phyloP scores from a whole-genome alignment of 371 early-diverging fungal genomes.

The Blakeslea trispora region DNA sequence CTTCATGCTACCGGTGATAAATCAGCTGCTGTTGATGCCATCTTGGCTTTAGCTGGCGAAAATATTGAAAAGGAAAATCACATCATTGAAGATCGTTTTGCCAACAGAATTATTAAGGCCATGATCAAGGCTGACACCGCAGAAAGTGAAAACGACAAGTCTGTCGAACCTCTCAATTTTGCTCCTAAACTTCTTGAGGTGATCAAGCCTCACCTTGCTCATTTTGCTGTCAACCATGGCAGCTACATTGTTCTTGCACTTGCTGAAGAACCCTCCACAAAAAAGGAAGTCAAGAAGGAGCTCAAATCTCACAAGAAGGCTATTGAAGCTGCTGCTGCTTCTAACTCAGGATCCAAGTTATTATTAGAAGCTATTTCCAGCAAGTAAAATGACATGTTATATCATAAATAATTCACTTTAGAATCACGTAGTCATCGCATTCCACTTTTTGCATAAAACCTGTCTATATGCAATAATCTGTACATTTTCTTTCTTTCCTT shows the following conservation, averaged over 20 bases:
- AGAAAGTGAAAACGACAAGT: conserved; percentile 53
- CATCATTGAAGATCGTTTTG: conserved; percentile 56
- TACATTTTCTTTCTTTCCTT: background rate
- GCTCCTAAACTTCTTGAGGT: conserved; percentile 46
- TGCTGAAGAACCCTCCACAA: conserved; percentile 62
- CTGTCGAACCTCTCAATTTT: conserved; percentile 47
- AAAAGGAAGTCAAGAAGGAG: conserved; percentile 31
- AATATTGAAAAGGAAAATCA: conserved; percentile 57
- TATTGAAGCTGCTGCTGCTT: conserved; percentile 38
- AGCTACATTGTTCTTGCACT: conserved; percentile 65
- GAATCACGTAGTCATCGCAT: too few species aligned
- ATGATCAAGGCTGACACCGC: conserved; percentile 62
- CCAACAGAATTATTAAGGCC: conserved; percentile 61
- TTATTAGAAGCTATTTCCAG: conserved; percentile 30
- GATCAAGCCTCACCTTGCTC: conserved; percentile 39
- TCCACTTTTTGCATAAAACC: too few species aligned
- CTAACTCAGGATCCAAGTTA: conserved; percentile 42
- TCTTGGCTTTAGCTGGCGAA: conserved; percentile 49
- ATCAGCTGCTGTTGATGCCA: conserved; percentile 48
- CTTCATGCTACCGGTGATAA: conserved; percentile 65
- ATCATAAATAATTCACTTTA: too few species aligned
- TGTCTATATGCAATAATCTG: background rate
- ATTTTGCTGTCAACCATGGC: conserved; percentile 46
- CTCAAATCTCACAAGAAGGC: conserved; percentile 46
- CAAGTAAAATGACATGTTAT: conserved; percentile 7